Percentiles rank a stretch among this genome's conserved stretches.
phyloP scores from a whole-genome alignment of 2,329 filamentous ascomycete genomes.

The Paradendryphiella salina region DNA sequence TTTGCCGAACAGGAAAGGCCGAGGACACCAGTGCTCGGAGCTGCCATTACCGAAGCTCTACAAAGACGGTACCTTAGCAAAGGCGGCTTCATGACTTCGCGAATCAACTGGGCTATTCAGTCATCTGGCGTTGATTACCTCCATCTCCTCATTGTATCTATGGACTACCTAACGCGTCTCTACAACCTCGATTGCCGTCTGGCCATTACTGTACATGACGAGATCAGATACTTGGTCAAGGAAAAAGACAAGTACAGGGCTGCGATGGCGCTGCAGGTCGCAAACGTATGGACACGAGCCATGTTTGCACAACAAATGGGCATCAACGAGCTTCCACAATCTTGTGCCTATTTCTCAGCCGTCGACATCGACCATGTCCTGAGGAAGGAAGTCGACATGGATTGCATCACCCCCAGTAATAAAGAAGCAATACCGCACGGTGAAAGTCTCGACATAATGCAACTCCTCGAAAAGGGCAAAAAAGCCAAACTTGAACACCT shows the following conservation, averaged over 20 bases:
- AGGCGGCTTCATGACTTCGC: conserved; percentile 89
- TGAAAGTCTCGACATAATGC: conserved; percentile 79
- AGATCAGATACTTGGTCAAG: conserved; percentile 90
- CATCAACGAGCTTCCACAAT: conserved; percentile 90
- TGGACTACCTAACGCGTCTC: conserved; percentile 88
- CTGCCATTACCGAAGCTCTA: conserved; percentile 93
- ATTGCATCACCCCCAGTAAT: conserved; percentile 91
- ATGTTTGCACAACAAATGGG: conserved; percentile 98
- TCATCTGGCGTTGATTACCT: conserved; percentile 97
- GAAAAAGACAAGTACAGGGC: conserved; percentile 83
- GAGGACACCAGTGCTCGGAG: conserved; percentile 87
- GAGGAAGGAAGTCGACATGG: conserved; percentile 98
- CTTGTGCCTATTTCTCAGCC: conserved; percentile 93
- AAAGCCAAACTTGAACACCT: conserved; percentile 60
- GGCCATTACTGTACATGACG: conserved; percentile 93
- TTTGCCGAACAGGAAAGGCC: conserved; percentile 94
- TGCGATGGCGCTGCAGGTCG: conserved; percentile 89
- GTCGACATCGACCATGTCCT: conserved; percentile 94
- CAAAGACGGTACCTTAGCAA: conserved; percentile 86
- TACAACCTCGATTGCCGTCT: conserved; percentile 85
- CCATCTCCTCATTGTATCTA: conserved; percentile 86
- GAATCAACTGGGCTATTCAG: conserved; percentile 99
- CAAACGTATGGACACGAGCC: conserved; percentile 94
- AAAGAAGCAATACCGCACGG: conserved; percentile 76
- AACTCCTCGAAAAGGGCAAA: conserved; percentile 74